Percentiles rank a stretch among this genome's conserved stretches.
These are phyloP conservation scores for Cladophialophora immunda DNA, from an alignment of 2,329 filamentous ascomycete genomes.

Conservation along the genomic window DNA sequence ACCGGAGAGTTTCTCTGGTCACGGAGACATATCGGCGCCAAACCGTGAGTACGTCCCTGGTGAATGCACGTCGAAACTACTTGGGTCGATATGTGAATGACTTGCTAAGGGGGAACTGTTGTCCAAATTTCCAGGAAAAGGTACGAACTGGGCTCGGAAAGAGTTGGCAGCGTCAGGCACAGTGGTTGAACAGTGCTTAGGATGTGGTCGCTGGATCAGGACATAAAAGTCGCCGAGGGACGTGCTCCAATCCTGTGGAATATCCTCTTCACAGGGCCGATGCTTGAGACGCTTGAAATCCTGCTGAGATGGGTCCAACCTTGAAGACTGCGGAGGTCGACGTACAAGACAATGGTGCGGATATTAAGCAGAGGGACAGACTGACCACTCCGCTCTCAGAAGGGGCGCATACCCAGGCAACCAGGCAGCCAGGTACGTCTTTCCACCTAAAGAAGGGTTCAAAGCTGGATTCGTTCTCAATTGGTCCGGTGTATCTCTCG, in stretches of 20 bases:
- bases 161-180: not conserved
- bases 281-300: not conserved
- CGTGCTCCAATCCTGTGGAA: not conserved
- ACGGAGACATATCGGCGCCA: conserved; percentile 10
- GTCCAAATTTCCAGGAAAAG: not conserved
- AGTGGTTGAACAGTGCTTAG: not conserved
- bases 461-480: not conserved
- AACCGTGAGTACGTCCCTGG: not conserved
- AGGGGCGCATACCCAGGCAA: not conserved
- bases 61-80: not conserved
- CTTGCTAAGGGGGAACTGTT: not conserved
- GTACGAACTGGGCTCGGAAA: not conserved
- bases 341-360: not conserved
- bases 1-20: conserved; percentile 7
- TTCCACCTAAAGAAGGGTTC: not conserved
- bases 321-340: not conserved
- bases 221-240: conserved; percentile 10
- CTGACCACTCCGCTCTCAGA: not conserved
- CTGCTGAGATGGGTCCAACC: not conserved
- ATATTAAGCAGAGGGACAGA: not conserved
- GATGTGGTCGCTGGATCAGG: not conserved
- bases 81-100: not conserved
- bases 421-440: too few species aligned
- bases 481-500: not conserved
- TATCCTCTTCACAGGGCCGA: not conserved